These are phyloP conservation scores for Metschnikowia shivogae DNA, from an alignment of 805 yeast species.

Conservation along the genomic window DNA sequence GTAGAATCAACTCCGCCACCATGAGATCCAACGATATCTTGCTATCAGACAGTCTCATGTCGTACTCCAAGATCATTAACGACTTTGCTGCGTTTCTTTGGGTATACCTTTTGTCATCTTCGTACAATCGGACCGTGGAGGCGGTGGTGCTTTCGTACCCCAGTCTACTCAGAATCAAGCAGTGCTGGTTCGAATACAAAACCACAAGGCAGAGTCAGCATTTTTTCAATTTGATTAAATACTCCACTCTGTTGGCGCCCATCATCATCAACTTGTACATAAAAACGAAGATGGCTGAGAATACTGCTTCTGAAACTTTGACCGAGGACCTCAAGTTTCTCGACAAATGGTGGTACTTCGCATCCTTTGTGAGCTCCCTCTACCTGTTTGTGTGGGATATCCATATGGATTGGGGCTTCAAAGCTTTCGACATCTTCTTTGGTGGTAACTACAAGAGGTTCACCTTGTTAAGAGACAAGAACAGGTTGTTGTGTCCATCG, in stretches of 20 bases:
- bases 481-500: constrained; percentile 24
- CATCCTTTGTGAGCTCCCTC: constrained; percentile 57
- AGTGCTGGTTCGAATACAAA: constrained; percentile 70
- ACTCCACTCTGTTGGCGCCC: constrained; percentile 56
- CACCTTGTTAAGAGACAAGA: constrained; percentile 18
- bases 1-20: constrained; percentile 53
- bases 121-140: constrained; percentile 29
- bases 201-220: constrained; percentile 51
- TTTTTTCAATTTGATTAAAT: constrained; percentile 70
- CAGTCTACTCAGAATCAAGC: constrained; percentile 69
- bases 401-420: constrained; percentile 81
- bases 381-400: constrained; percentile 90
- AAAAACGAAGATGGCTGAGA: constrained; percentile 12
- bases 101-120: constrained; percentile 26
- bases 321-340: constrained; percentile 17
- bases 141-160: constrained; percentile 48
- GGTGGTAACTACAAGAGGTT: constrained; percentile 7
- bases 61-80: constrained; percentile 70
- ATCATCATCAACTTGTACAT: constrained; percentile 25
- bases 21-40: constrained; percentile 76
- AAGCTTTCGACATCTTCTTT: constrained; percentile 40
- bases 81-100: constrained; percentile 62
- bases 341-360: constrained; percentile 41
- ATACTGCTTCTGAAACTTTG: constrained; percentile 4
- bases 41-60: constrained; percentile 78